Evolutionary conservation across 768 basidiomycete genomes (phyloP), one percentile per base, ranked within the genome.

Genomic region (Pleurotus eryngii): DNA sequence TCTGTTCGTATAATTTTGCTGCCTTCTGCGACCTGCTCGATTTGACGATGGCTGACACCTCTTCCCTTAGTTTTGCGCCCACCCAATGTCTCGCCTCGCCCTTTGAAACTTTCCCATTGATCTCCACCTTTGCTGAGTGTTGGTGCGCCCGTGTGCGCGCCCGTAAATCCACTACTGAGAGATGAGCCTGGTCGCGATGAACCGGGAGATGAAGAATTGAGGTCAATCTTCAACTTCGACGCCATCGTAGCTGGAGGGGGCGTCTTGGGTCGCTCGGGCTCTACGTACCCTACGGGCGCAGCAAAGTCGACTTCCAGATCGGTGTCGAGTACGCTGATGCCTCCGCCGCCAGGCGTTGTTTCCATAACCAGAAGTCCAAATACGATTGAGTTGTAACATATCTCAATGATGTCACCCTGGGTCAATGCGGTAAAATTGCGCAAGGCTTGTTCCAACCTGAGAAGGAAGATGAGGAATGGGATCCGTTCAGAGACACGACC

Each of bases 221-320:
- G 74, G 69, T 99, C 95, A 56, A 99, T 98, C 71, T 94, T 94
- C 55, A 98, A 82, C 73, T 98, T 98, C 27, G 89, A 90, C 2
- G 95, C 95, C 96, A 99, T 98, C 2, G 96, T 97, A 18, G 88
- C 69, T 2, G 87, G 87, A 0, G 93, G 86, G 2, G 84, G 81
- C 2, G 93, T 84, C 63, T 92, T 89, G 1, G 89, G 87, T 46
- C 89, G 82, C 62, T 94, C 89, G 1, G 97, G 97, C 69, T 98
- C 97, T 37, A 95, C 89, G 68, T 98, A 99, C 39, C 91, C 91
- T 18, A 92, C 83, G 0, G 96, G 96, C 1, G 95, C 74, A 0
- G 91, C 97, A 67, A 98, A 98, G 70, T 99, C 97, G 56, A 98
- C 97, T 72, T 98, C 95, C 1, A 99, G 84, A 80, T 99, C 97